Conservation (phyloP, 352 stramenopile genomes). For the Achlya hypogyna region DNA sequence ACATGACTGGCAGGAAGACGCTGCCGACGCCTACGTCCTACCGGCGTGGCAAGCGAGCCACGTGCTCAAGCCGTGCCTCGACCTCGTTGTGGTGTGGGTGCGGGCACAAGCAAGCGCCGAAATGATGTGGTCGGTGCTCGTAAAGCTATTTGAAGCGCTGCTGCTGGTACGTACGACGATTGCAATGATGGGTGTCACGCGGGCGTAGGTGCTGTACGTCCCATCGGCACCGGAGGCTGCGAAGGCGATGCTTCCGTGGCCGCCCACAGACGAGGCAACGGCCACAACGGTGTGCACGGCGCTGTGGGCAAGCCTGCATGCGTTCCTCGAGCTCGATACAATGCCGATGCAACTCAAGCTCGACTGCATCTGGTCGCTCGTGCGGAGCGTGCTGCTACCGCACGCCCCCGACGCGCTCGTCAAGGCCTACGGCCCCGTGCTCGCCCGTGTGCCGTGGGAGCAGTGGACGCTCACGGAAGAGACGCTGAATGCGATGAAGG, state of each 20-base stretch:
- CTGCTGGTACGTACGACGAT: constrained; percentile 31
- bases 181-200: neutral
- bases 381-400: constrained; percentile 56
- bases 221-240: constrained; percentile 60
- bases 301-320: neutral
- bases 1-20: neutral
- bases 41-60: constrained; percentile 51
- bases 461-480: constrained; percentile 76
- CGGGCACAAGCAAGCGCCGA: constrained; percentile 39
- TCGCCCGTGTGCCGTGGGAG: constrained; percentile 73
- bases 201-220: constrained; percentile 40
- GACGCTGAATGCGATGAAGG: constrained; percentile 66
- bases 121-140: constrained; percentile 61
- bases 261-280: neutral
- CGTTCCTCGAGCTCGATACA: neutral
- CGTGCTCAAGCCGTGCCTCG: constrained; percentile 66
- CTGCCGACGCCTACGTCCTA: constrained; percentile 24
- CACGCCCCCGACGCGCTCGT: constrained; percentile 67
- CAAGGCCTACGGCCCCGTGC: constrained; percentile 73
- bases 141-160: constrained; percentile 65
- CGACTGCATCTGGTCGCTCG: constrained; percentile 75
- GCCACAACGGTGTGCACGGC: neutral
- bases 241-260: constrained; percentile 55
- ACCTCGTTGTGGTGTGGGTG: constrained; percentile 66
- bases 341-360: constrained; percentile 36